A percentile compares a stretch with the other conserved stretches of the same genome.
Evolutionary conservation across 139 green algal species (phyloP).

Genomic region (Picochlorum sp.): DNA sequence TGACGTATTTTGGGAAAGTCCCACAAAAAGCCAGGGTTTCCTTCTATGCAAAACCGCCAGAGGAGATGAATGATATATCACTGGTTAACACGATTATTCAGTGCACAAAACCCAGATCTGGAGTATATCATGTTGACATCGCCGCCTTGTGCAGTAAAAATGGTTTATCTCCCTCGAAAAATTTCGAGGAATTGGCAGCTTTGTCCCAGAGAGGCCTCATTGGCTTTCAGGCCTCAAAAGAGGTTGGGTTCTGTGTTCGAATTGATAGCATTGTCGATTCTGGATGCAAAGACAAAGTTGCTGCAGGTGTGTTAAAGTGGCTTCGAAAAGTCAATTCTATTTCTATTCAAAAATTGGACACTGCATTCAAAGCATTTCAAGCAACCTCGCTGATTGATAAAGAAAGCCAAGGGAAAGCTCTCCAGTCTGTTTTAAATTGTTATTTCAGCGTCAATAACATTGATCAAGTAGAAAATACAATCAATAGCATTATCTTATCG

Average conservation of each 20-base stretch:
- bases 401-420: too few species aligned
- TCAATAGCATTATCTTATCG: slow-evolving; percentile 14
- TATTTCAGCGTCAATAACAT: too few species aligned
- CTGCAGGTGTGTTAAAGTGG: slow-evolving; percentile 26
- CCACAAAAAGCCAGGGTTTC: slow-evolving; percentile 21
- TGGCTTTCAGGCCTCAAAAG: slow-evolving; percentile 44
- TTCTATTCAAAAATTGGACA: too few species aligned
- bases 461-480: too few species aligned
- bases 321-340: slow-evolving; percentile 16
- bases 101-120: slow-evolving; percentile 17
- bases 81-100: slow-evolving; percentile 20
- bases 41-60: slow-evolving; percentile 29
- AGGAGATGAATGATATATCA: slow-evolving; percentile 18
- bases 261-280: slow-evolving; percentile 7
- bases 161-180: background rate
- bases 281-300: slow-evolving; percentile 19
- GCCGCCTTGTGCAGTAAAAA: slow-evolving; percentile 9
- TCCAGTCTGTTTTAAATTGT: too few species aligned
- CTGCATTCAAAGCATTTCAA: too few species aligned
- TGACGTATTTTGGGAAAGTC: slow-evolving; percentile 22
- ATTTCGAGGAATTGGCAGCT: slow-evolving; percentile 31
- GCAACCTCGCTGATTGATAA: too few species aligned
- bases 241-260: slow-evolving; percentile 35
- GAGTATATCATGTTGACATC: slow-evolving; percentile 21
- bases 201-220: slow-evolving; percentile 48